These are phyloP conservation scores for Cryptococcus sp. DNA, from an alignment of 1,284 basidiomycete genomes.

Conservation along the genomic window DNA sequence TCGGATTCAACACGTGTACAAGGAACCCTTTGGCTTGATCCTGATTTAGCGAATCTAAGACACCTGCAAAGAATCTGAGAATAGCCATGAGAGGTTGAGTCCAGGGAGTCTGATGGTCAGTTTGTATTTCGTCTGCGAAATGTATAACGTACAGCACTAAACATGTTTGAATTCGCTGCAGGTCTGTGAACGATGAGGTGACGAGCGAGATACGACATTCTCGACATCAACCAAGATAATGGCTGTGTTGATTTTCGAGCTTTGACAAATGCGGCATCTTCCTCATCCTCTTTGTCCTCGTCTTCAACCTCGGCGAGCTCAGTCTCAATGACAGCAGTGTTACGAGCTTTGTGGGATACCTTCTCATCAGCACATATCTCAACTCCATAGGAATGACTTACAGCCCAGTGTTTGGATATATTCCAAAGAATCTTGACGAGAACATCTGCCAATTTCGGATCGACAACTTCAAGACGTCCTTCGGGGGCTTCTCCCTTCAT, in stretches of 20 bases:
- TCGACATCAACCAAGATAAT: constrained; percentile 88
- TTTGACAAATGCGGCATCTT: constrained; percentile 36
- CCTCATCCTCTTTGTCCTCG: constrained; percentile 31
- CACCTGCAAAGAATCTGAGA: constrained; percentile 91
- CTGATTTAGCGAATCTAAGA: constrained; percentile 66
- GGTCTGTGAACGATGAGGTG: constrained; percentile 49
- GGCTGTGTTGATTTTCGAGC: constrained; percentile 48
- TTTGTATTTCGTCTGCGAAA: not conserved
- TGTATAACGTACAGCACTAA: constrained; percentile 17
- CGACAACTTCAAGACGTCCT: constrained; percentile 51
- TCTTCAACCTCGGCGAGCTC: not conserved
- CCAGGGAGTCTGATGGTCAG: constrained; percentile 55
- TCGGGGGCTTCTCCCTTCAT: constrained; percentile 60
- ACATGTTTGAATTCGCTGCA: constrained; percentile 27
- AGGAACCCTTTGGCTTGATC: constrained; percentile 63
- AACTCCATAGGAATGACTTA: constrained; percentile 33
- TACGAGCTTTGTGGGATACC: not conserved
- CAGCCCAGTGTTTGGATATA: constrained; percentile 76
- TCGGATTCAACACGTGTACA: constrained; percentile 76
- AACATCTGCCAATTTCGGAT: constrained; percentile 72
- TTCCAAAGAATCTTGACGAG: constrained; percentile 93
- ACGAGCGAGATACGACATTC: constrained; percentile 78
- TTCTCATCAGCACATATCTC: not conserved
- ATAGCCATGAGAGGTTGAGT: constrained; percentile 71
- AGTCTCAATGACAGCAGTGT: not conserved